Evolutionary conservation across 1,284 basidiomycete genomes (phyloP).

Genomic region (Sporisorium exsertum): DNA sequence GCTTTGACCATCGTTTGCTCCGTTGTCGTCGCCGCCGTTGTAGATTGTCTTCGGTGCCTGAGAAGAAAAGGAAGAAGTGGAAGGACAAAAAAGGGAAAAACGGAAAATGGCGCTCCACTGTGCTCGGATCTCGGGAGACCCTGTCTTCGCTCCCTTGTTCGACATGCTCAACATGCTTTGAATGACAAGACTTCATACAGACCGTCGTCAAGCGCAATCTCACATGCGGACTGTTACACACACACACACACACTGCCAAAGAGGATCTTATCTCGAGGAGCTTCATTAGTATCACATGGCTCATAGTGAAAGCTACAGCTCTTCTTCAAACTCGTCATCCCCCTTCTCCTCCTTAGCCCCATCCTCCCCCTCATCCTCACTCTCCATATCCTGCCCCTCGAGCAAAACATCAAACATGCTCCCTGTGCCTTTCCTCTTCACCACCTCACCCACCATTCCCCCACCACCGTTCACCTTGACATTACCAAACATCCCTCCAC

Average conservation of each 20-base stretch:
- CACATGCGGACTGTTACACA: too few species aligned
- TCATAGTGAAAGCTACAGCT: slow-evolving; percentile 10
- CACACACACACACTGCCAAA: neutral
- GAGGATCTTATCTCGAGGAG: neutral
- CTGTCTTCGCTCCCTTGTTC: neutral
- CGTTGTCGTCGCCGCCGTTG: neutral
- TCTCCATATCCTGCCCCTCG: slow-evolving; percentile 22
- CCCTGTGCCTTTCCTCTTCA: slow-evolving; percentile 17
- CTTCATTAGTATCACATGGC: neutral
- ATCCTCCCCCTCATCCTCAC: slow-evolving; percentile 13
- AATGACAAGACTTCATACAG: too few species aligned
- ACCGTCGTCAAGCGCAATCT: too few species aligned
- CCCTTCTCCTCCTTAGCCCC: neutral
- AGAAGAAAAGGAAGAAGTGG: neutral
- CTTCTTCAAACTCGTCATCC: slow-evolving; percentile 28
- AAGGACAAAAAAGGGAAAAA: neutral
- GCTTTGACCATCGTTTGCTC: neutral
- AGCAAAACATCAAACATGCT: slow-evolving; percentile 48
- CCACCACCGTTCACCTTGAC: neutral
- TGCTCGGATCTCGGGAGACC: neutral
- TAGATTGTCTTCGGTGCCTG: neutral
- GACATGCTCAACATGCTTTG: neutral
- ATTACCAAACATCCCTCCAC: slow-evolving; percentile 36
- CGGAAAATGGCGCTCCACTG: neutral
- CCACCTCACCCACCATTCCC: neutral